Conservation (phyloP, 305 asterid species). For the Fraxinus dipetala region DNA sequence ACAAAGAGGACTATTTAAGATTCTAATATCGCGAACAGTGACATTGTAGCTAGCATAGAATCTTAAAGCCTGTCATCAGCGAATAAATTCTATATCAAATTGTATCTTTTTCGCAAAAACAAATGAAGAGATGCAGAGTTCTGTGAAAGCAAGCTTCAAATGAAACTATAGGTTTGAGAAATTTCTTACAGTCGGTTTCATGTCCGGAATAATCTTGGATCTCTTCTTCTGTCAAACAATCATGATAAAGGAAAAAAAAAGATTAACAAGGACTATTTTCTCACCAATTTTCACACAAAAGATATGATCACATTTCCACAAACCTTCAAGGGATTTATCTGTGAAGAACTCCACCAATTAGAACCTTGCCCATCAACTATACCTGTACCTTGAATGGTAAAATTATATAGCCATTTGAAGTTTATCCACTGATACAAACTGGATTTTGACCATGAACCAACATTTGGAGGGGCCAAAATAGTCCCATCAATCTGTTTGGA, state of each 20-base stretch:
- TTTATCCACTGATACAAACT: slow-evolving; percentile 73
- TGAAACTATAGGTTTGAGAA: background rate
- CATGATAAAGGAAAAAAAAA: background rate
- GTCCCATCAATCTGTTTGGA: slow-evolving; percentile 60
- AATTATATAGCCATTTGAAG: slow-evolving; percentile 65
- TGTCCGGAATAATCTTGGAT: slow-evolving; percentile 32
- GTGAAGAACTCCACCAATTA: slow-evolving; percentile 67
- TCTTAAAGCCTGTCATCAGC: slow-evolving; percentile 60
- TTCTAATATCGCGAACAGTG: slow-evolving; percentile 47
- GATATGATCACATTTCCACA: background rate
- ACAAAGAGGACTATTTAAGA: slow-evolving; percentile 62
- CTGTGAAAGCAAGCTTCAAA: background rate
- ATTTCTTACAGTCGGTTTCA: slow-evolving; percentile 72
- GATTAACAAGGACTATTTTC: background rate
- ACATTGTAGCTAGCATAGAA: slow-evolving; percentile 55
- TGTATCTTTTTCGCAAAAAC: background rate
- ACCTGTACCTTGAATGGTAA: slow-evolving; percentile 69
- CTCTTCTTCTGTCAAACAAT: slow-evolving; percentile 41
- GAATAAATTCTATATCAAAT: background rate
- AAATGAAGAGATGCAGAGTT: background rate
- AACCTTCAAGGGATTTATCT: slow-evolving; percentile 36
- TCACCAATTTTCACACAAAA: background rate
- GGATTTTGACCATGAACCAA: slow-evolving; percentile 63
- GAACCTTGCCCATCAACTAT: slow-evolving; percentile 74
- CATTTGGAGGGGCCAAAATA: slow-evolving; percentile 56